These are phyloP conservation scores for Phalaenopsis hybrid DNA, from an alignment of 116 monocot genomes.

Conservation along the genomic window DNA sequence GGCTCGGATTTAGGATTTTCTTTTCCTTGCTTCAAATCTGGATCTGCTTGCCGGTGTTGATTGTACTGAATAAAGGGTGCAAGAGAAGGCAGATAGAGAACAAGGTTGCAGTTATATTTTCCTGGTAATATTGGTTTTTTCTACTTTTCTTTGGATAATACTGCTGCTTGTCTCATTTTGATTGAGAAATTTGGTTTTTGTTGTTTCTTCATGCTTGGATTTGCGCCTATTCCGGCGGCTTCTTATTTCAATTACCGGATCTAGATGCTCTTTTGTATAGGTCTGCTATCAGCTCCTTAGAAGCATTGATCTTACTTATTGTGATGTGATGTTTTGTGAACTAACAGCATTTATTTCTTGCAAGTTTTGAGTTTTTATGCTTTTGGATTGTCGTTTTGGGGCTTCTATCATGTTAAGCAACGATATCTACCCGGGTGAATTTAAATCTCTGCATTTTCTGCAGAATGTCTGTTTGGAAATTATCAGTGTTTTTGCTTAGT, in stretches of 20 bases:
- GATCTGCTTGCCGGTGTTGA: background rate
- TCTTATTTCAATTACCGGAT: background rate
- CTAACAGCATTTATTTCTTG: background rate
- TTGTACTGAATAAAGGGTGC: background rate
- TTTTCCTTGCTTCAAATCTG: background rate
- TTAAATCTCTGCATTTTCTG: background rate
- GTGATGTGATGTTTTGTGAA: background rate
- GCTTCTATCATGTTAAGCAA: background rate
- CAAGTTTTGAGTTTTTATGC: background rate
- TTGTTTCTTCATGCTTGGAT: background rate
- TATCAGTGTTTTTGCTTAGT: no score
- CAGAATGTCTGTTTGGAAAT: background rate
- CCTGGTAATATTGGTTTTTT: background rate
- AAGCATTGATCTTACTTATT: background rate
- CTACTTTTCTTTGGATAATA: background rate
- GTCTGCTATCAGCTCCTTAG: background rate
- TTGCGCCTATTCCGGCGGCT: background rate
- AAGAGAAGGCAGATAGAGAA: background rate
- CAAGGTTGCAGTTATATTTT: background rate
- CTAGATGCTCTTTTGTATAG: background rate
- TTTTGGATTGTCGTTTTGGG: background rate
- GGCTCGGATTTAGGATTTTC: background rate
- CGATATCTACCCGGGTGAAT: no score
- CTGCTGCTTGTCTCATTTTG: background rate
- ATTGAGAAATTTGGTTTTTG: no score